Evolutionary conservation across 805 yeast genomes (phyloP).

Genomic region (Isabelozyma heimii): DNA sequence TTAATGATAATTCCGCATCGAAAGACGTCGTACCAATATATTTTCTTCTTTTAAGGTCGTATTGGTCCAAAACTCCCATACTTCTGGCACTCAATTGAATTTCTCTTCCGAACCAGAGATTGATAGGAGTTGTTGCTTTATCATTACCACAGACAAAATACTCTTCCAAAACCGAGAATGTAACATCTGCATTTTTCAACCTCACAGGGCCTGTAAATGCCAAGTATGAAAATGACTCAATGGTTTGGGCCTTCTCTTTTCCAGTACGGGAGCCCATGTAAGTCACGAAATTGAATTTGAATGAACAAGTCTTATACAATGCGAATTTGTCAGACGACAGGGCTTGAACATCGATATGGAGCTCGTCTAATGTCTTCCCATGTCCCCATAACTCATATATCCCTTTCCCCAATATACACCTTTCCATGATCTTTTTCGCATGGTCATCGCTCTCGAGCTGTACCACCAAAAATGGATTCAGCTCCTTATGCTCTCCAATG

Average conservation of each 20-base stretch:
- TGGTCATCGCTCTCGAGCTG: conserved; percentile 62
- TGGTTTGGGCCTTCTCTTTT: conserved; percentile 53
- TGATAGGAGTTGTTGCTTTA: conserved; percentile 48
- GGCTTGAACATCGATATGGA: conserved; percentile 52
- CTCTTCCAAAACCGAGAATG: conserved; percentile 72
- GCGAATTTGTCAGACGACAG: conserved; percentile 31
- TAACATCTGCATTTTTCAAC: conserved; percentile 72
- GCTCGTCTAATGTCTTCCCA: conserved; percentile 51
- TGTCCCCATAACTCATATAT: conserved; percentile 85
- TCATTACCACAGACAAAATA: conserved; percentile 51
- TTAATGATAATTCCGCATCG: conserved; percentile 87
- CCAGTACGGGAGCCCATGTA: conserved; percentile 64
- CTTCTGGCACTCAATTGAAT: conserved; percentile 62
- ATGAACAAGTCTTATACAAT: conserved; percentile 41
- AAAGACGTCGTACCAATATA: conserved; percentile 96
- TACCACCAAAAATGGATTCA: conserved; percentile 69
- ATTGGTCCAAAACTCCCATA: conserved; percentile 65
- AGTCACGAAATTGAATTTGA: conserved; percentile 80
- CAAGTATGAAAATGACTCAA: conserved; percentile 70
- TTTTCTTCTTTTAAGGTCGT: conserved; percentile 77
- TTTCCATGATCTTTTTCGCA: conserved; percentile 59
- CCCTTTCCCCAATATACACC: conserved; percentile 71
- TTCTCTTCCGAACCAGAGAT: conserved; percentile 74
- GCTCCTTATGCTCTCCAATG: conserved; percentile 53
- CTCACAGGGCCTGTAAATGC: conserved; percentile 74